Percentiles rank a stretch among this genome's conserved stretches.
These are phyloP conservation scores for Penicillium sp. DNA, from an alignment of 2,329 filamentous ascomycete species.

Conservation along the genomic window DNA sequence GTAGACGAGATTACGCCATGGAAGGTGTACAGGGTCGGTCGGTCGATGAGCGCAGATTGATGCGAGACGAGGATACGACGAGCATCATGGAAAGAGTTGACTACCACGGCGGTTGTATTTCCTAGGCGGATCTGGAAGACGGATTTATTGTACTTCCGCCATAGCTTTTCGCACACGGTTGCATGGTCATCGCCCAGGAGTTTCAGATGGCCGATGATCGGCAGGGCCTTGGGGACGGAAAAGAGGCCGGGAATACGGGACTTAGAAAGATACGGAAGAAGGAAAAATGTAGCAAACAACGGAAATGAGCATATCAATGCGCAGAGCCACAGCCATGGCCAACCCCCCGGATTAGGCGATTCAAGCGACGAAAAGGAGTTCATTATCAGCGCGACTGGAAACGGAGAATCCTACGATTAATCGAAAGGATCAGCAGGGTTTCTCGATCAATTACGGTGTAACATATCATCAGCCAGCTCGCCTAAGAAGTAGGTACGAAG, in stretches of 20 bases:
- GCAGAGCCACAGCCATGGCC: neutral
- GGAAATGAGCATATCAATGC: neutral
- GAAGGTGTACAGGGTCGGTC: conserved; percentile 71
- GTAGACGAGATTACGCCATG: conserved; percentile 68
- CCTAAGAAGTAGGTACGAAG: neutral
- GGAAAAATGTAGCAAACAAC: neutral
- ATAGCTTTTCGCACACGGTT: conserved; percentile 50
- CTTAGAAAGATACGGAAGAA: neutral
- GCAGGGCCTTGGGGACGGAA: conserved; percentile 50
- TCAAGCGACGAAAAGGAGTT: neutral
- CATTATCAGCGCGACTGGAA: neutral
- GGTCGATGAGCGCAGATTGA: conserved; percentile 68
- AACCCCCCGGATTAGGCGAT: neutral
- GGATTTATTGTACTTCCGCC: conserved; percentile 45
- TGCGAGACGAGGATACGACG: conserved; percentile 65
- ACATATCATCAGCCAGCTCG: too few species aligned
- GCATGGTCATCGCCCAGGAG: conserved; percentile 55
- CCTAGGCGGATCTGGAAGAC: conserved; percentile 53
- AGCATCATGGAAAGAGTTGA: conserved; percentile 68
- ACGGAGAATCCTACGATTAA: neutral
- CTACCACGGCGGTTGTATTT: conserved; percentile 60
- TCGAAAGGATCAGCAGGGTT: neutral
- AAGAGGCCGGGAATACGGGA: neutral
- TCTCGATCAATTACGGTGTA: neutral
- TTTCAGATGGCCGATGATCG: conserved; percentile 57